phyloP scores from a whole-genome alignment of 2,329 filamentous ascomycete species.

The Coniochaeta hoffmannii region DNA sequence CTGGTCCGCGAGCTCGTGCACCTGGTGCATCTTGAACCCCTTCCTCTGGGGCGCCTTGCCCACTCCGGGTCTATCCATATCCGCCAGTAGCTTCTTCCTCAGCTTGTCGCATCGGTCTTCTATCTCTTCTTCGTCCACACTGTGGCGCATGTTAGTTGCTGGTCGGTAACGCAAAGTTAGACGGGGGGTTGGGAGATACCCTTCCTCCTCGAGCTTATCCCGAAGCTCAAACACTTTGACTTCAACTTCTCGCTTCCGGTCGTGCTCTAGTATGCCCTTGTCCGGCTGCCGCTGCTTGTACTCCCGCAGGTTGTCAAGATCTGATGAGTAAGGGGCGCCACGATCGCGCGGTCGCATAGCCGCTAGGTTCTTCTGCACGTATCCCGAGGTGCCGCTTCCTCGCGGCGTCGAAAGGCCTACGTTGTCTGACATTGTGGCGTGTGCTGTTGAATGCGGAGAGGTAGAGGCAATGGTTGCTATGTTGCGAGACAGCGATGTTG shows the following conservation, averaged over 20 bases:
- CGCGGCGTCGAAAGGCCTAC: constrained; percentile 92
- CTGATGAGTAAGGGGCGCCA: constrained; percentile 67
- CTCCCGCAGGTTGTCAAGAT: constrained; percentile 55
- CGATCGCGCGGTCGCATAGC: constrained; percentile 79
- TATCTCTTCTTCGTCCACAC: constrained; percentile 83
- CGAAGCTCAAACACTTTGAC: constrained; percentile 87
- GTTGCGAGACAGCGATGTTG: background rate
- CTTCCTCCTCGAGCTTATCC: constrained; percentile 87
- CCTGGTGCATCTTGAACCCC: constrained; percentile 81
- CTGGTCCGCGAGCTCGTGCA: constrained; percentile 91
- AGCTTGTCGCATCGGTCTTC: constrained; percentile 65
- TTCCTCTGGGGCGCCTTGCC: constrained; percentile 32
- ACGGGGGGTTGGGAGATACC: constrained; percentile 40
- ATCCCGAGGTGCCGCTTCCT: constrained; percentile 92
- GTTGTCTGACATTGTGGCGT: constrained; percentile 75
- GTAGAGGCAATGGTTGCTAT: background rate
- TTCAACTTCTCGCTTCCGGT: constrained; percentile 83
- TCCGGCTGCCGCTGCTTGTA: constrained; percentile 81
- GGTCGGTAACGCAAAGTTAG: background rate
- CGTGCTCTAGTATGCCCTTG: constrained; percentile 87
- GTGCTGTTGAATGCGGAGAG: background rate
- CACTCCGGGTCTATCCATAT: constrained; percentile 38
- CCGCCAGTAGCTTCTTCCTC: constrained; percentile 52
- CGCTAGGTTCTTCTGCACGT: constrained; percentile 93
- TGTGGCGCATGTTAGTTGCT: constrained; percentile 23